Conservation (phyloP, 2,329 filamentous ascomycete genomes). For the Metarhizium sp. region DNA sequence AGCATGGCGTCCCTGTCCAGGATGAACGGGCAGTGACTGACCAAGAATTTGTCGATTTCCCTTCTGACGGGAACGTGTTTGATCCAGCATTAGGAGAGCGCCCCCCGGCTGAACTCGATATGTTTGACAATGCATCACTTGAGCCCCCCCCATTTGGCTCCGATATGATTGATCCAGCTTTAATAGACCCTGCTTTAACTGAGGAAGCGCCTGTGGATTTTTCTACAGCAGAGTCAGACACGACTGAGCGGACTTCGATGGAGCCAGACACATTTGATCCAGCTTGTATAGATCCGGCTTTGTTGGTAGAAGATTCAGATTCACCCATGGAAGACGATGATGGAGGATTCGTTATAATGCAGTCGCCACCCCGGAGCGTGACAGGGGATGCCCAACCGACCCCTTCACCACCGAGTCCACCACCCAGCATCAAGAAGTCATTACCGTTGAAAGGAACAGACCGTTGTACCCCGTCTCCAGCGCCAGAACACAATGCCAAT, state of each 20-base stretch:
- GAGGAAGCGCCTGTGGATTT: background rate
- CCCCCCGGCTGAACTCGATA: background rate
- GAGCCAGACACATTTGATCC: background rate
- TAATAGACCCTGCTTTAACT: background rate
- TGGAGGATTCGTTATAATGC: slow-evolving; percentile 1
- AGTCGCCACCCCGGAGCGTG: background rate
- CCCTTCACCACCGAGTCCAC: slow-evolving; percentile 4
- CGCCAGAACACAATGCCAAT: background rate
- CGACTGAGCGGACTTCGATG: background rate
- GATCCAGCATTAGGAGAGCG: background rate
- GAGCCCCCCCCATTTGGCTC: background rate
- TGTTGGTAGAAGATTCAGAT: background rate
- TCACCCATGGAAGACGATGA: background rate
- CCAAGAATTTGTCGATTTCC: background rate
- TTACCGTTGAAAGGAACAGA: background rate
- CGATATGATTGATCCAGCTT: background rate
- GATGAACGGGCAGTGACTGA: background rate
- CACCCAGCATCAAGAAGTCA: background rate
- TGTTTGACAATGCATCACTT: background rate
- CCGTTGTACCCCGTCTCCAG: background rate
- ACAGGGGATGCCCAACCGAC: background rate
- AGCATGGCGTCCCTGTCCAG: background rate
- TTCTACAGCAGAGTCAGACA: background rate
- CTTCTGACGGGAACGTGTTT: background rate
- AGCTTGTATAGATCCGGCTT: background rate